phyloP scores from a whole-genome alignment of 1,284 basidiomycete genomes.

The Meripilus lineatus region DNA sequence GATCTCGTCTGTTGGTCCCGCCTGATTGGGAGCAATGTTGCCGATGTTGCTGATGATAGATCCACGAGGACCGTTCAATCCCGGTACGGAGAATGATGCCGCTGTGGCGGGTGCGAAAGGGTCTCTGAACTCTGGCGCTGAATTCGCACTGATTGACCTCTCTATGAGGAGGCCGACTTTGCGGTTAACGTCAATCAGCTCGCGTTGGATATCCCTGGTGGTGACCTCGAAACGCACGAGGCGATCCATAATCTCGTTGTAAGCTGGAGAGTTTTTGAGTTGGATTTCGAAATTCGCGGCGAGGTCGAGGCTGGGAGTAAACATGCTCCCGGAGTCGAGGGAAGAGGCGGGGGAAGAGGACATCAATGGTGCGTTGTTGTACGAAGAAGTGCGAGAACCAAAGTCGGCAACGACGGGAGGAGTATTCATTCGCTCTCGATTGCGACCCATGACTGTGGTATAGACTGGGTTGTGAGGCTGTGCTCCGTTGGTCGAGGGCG shows the following conservation, averaged over 20 bases:
- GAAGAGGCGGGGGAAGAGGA: constrained; percentile 77
- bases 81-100: constrained; percentile 16
- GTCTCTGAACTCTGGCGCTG: constrained; percentile 71
- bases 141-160: constrained; percentile 41
- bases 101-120: constrained; percentile 52
- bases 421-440: constrained; percentile 27
- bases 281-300: constrained; percentile 59
- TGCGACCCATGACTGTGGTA: constrained; percentile 18
- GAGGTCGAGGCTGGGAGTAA: constrained; percentile 40
- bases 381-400: constrained; percentile 30
- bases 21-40: constrained; percentile 65
- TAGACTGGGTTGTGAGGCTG: constrained; percentile 18
- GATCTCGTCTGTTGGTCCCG: constrained; percentile 64
- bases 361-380: constrained; percentile 34
- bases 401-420: constrained; percentile 39
- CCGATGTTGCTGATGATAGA: constrained; percentile 59
- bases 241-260: constrained; percentile 74
- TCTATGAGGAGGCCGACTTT: constrained; percentile 78
- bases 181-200: constrained; percentile 67
- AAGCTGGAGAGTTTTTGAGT: constrained; percentile 65
- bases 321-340: constrained; percentile 64
- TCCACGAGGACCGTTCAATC: constrained; percentile 45
- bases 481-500: constrained; percentile 9
- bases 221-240: constrained; percentile 67
- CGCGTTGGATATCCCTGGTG: constrained; percentile 68